Base-by-base conservation (phyloP, 2,329 filamentous ascomycete genomes). In the Nigrospora oryzae region DNA sequence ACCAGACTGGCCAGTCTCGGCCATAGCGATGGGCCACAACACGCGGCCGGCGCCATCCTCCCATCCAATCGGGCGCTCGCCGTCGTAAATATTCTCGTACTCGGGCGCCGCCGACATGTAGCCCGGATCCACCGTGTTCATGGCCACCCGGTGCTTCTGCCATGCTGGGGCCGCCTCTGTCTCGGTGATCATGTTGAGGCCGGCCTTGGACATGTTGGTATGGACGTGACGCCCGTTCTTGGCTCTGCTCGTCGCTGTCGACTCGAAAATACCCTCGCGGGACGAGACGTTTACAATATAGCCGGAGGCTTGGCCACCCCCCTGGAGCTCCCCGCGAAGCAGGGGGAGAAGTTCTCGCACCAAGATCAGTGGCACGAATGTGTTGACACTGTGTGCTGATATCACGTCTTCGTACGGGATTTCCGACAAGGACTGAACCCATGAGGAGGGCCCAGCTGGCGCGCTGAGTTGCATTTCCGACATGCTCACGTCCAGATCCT, bases 141-240 rank as follows among this genome's bases (percentile, higher is more conserved):
- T 65, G 3, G 59, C 62, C 16, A 65, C 57, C 12, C 51, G 36
- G 11, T 54, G 49, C 1, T 43, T 49, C 16, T 50, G 42, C 65
- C 64, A 67, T 2, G 58, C 53, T 6, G 40, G 35, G 0, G 46
- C 47, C 5, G 61, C 59, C 41, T 67, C 63, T 0, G 63, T 65
- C 47, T 66, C 61, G 1, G 64, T 67, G 38, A 66, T 62, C 63
- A 67, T 67, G 50, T 65, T 65, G 13, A 68, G 56, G 1, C 60
- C 63, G 7, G 64, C 64, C 40, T 68, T 67, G 16, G 61, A 62
- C 60, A 65, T 66, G 48, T 66, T 65, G 11, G 63, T 67, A 47
- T 66, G 62, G 10, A 65, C 62, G 38, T 67, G 62, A 34, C 54
- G 51, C 7, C 63, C 62, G 1, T 43, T 48, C 47, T 65, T 65